Evolutionary conservation across 345 rosid genomes (phyloP).

Genomic region (Aquilaria yunnanensis): DNA sequence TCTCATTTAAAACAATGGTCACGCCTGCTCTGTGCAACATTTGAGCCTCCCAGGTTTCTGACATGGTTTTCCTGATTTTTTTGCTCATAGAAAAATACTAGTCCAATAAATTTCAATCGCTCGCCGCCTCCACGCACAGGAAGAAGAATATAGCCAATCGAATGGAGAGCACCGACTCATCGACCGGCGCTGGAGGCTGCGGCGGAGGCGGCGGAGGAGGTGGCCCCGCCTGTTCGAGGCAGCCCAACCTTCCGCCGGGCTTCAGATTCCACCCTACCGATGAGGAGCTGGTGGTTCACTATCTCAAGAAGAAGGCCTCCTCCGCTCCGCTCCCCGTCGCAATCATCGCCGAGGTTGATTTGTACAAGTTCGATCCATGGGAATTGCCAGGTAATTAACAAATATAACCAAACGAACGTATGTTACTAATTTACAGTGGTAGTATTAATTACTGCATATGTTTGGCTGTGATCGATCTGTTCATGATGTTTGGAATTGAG

Average conservation of each 20-base stretch:
- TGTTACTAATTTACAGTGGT: not conserved
- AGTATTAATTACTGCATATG: not conserved
- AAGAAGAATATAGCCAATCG: too few relatives aligned
- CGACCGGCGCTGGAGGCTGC: constrained; percentile 23
- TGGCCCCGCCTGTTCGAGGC: constrained; percentile 22
- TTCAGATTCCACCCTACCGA: constrained; percentile 98
- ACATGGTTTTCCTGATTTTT: too few relatives aligned
- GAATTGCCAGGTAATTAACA: constrained; percentile 67
- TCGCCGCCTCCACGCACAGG: too few relatives aligned
- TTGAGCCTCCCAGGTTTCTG: not conserved
- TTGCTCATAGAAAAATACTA: too few relatives aligned
- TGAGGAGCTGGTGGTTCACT: constrained; percentile 93
- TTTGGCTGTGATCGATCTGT: not conserved
- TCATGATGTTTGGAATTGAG: not conserved
- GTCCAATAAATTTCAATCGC: too few relatives aligned
- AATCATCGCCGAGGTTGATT: constrained; percentile 84
- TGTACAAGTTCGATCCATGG: constrained; percentile 98
- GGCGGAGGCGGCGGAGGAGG: too few relatives aligned
- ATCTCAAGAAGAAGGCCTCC: constrained; percentile 74
- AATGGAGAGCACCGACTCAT: constrained; percentile 84
- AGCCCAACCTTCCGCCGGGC: constrained; percentile 91
- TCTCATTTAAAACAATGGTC: constrained; percentile 24
- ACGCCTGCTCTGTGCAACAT: constrained; percentile 22
- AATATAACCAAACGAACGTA: not conserved
- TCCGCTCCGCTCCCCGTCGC: constrained; percentile 77